phyloP scores from a whole-genome alignment of 2,329 filamentous ascomycete genomes.

The Calonectria leucothoes region DNA sequence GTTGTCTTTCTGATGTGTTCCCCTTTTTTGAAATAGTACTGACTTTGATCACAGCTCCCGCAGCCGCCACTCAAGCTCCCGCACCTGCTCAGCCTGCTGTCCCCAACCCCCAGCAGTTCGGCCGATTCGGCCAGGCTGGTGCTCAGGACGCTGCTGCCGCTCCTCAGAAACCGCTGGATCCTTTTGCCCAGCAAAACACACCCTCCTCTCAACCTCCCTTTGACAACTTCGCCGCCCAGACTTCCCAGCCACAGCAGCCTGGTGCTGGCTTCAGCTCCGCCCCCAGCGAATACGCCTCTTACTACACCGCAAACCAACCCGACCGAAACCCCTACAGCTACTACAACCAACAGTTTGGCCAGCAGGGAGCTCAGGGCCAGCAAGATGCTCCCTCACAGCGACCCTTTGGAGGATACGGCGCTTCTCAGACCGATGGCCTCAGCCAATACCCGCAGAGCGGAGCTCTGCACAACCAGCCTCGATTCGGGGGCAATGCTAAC shows the following conservation, averaged over 20 bases:
- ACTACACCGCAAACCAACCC: conserved; percentile 83
- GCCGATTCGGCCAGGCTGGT: conserved; percentile 73
- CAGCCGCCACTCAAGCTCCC: conserved; percentile 24
- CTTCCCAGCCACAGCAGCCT: conserved; percentile 70
- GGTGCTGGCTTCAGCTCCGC: conserved; percentile 78
- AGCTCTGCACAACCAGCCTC: conserved; percentile 63
- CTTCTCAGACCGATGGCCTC: conserved; percentile 71
- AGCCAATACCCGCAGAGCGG: conserved; percentile 82
- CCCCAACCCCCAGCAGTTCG: conserved; percentile 73
- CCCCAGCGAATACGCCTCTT: conserved; percentile 83
- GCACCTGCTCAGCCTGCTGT: conserved; percentile 60
- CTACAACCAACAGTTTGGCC: conserved; percentile 72
- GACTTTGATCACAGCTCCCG: conserved; percentile 33
- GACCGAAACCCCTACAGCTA: conserved; percentile 84
- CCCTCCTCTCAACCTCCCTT: conserved; percentile 65
- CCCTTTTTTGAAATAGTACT: conserved; percentile 10
- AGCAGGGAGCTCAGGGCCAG: conserved; percentile 72
- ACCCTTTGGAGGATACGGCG: conserved; percentile 79
- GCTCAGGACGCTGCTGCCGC: conserved; percentile 66
- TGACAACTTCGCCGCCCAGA: conserved; percentile 70
- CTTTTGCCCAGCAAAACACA: conserved; percentile 81
- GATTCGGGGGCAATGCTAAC: conserved; percentile 66
- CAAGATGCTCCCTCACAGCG: conserved; percentile 82
- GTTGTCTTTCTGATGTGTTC: background rate
- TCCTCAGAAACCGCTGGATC: conserved; percentile 86